Conservation (phyloP, 2,329 filamentous ascomycete genomes). For the Fusarium domesticum region DNA sequence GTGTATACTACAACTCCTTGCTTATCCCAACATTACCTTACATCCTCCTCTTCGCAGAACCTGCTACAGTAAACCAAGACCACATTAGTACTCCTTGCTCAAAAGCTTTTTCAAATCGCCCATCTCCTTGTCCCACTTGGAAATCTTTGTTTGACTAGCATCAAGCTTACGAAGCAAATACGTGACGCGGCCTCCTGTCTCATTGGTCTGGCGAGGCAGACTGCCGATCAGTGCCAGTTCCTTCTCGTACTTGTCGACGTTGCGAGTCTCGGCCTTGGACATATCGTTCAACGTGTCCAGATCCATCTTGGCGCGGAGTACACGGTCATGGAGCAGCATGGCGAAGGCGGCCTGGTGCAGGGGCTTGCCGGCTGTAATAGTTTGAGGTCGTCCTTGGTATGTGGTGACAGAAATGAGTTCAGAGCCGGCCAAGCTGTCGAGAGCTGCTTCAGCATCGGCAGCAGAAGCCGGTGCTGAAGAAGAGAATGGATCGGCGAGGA, state of each 20-base stretch:
- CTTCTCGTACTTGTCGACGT: slow-evolving; percentile 73
- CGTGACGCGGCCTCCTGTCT: slow-evolving; percentile 62
- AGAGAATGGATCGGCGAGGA: slow-evolving; percentile 71
- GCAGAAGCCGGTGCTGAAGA: slow-evolving; percentile 40
- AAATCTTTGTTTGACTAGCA: slow-evolving; percentile 71
- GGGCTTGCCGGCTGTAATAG: slow-evolving; percentile 77
- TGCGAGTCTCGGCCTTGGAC: slow-evolving; percentile 67
- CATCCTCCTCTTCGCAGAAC: no score
- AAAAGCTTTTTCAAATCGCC: slow-evolving; percentile 65
- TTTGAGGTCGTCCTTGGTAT: slow-evolving; percentile 71
- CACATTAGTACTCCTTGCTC: slow-evolving; percentile 42
- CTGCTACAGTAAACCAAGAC: no score
- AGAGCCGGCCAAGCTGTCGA: slow-evolving; percentile 77
- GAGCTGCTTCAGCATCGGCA: slow-evolving; percentile 65
- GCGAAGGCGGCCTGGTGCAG: slow-evolving; percentile 84
- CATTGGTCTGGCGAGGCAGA: slow-evolving; percentile 66
- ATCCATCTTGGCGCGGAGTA: slow-evolving; percentile 71
- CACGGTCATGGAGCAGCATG: slow-evolving; percentile 65
- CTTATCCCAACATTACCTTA: background rate
- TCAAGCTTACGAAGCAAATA: slow-evolving; percentile 75
- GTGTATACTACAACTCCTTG: background rate
- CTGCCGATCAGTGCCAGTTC: slow-evolving; percentile 71
- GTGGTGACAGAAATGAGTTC: slow-evolving; percentile 79
- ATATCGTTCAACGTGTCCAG: slow-evolving; percentile 67
- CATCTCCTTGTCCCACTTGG: slow-evolving; percentile 70